Conservation (phyloP, 805 yeast genomes). For the Yarrowia hollandica region DNA sequence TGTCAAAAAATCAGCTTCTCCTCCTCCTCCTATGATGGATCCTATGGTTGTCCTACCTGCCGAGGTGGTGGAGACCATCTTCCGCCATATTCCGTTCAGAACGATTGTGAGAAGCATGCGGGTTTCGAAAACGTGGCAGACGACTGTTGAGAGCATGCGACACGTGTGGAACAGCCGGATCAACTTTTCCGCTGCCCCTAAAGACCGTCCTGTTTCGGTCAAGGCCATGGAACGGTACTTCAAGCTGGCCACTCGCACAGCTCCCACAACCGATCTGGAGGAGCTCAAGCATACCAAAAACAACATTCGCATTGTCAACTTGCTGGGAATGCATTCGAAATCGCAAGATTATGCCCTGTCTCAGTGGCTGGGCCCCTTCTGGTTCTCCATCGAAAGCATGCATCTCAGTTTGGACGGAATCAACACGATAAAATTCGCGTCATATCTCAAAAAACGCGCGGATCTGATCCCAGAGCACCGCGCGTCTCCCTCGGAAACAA, state of each 20-base stretch:
- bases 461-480: not conserved
- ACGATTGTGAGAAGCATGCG: slow-evolving; percentile 14
- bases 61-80: slow-evolving; percentile 13
- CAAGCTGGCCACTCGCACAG: not conserved
- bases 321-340: slow-evolving; percentile 13
- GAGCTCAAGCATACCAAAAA: not conserved
- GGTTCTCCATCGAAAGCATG: slow-evolving; percentile 17
- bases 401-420: not conserved
- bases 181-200: slow-evolving; percentile 21
- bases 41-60: not conserved
- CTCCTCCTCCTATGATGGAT: not conserved
- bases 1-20: not conserved
- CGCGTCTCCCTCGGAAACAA: not conserved
- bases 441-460: not conserved
- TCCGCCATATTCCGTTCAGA: slow-evolving; percentile 6
- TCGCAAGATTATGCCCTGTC: slow-evolving; percentile 20
- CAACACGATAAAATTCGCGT: slow-evolving; percentile 1
- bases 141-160: slow-evolving; percentile 12
- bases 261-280: slow-evolving; percentile 8
- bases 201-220: slow-evolving; percentile 9
- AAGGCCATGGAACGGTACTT: slow-evolving; percentile 25
- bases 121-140: slow-evolving; percentile 3
- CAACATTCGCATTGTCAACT: not conserved
- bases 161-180: slow-evolving; percentile 22
- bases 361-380: slow-evolving; percentile 5